Evolutionary conservation across 495 filamentous ascomycete species (phyloP), one percentile per base, ranked within the genome.

Genomic region (Aspergillus kassunensis): DNA sequence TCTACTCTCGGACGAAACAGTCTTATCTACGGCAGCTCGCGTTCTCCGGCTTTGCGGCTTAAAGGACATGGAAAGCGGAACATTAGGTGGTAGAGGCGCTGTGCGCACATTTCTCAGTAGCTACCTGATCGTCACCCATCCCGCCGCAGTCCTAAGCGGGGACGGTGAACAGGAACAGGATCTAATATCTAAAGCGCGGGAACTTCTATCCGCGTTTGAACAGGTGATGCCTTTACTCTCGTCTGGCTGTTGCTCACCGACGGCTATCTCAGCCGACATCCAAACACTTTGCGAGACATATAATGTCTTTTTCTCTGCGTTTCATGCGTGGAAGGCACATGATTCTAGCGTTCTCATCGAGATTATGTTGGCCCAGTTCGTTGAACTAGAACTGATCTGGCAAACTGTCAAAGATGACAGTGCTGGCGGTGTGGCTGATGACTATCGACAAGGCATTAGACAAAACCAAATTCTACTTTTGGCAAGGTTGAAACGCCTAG

Each of bases 351-450:
- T 90, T 4, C 69, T 98, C 27, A 86, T 97, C 50, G 88, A 95
- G 55, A 89, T 92, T 45, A 97, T 98, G 93, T 77, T 97, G 20
- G 85, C 91, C 39, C 91, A 96, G 64, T 97, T 96, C 65, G 87
- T 95, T 25, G 92, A 96, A 65, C 74, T 98, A 15, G 93, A 98
- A 64, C 82, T 90, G 20, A 98, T 98, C 27, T 96, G 90, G 85
- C 90, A 96, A 63, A 91, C 89, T 8, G 92, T 97, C 62, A 97
- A 97, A 59, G 83, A 95, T 64, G 88, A 92, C 55, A 85, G 80
- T 16, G 85, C 88, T 33, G 88, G 85, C n/a, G 84, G 84, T 19
- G 93, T 95, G 21, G 83, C 91, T 31, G 84, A 85, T 35, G 90
- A 96, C 43, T 98, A 97, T 65, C 83, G 84, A 51, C 84, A 96